Percentiles rank a stretch among this genome's conserved stretches.
phyloP scores from a whole-genome alignment of 2,329 filamentous ascomycete genomes.

The Penicillium sp. region DNA sequence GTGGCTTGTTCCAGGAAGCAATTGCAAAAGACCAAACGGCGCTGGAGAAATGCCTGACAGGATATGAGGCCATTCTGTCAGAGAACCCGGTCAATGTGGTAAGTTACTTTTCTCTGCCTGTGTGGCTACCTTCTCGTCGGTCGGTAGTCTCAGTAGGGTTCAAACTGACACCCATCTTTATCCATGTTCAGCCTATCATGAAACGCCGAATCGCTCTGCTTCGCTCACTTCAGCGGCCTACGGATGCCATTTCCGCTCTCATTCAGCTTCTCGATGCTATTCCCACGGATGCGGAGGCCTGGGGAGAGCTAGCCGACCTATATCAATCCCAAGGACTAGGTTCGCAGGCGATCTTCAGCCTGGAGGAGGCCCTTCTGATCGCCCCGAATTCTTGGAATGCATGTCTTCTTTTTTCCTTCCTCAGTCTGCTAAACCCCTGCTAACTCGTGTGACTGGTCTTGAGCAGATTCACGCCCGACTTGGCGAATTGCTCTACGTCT shows the following conservation, averaged over 20 bases:
- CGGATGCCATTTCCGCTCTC: conserved; percentile 75
- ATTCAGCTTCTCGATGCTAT: conserved; percentile 77
- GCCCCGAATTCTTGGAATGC: conserved; percentile 96
- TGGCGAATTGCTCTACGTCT: conserved; percentile 80
- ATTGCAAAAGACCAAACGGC: conserved; percentile 67
- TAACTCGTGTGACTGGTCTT: conserved; percentile 9
- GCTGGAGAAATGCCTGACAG: conserved; percentile 70
- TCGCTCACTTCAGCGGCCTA: conserved; percentile 68
- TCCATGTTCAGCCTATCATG: conserved; percentile 67
- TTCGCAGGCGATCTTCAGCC: conserved; percentile 79
- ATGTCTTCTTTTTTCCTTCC: conserved; percentile 39
- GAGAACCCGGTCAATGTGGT: conserved; percentile 81
- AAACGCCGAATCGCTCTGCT: conserved; percentile 84
- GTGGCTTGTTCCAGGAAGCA: conserved; percentile 83
- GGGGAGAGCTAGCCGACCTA: conserved; percentile 87
- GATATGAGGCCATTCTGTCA: conserved; percentile 75
- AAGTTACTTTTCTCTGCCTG: conserved; percentile 39
- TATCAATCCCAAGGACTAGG: conserved; percentile 80
- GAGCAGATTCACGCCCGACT: conserved; percentile 79
- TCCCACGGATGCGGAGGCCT: conserved; percentile 89
- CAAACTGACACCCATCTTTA: neutral
- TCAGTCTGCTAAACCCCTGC: neutral
- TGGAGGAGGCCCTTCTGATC: conserved; percentile 87
- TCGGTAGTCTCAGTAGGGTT: neutral
- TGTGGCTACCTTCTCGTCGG: neutral